A percentile compares a stretch with the other conserved stretches of the same genome.
These are phyloP conservation scores for Glebionis coronaria DNA, from an alignment of 129 eudicot genomes.

Conservation along the genomic window DNA sequence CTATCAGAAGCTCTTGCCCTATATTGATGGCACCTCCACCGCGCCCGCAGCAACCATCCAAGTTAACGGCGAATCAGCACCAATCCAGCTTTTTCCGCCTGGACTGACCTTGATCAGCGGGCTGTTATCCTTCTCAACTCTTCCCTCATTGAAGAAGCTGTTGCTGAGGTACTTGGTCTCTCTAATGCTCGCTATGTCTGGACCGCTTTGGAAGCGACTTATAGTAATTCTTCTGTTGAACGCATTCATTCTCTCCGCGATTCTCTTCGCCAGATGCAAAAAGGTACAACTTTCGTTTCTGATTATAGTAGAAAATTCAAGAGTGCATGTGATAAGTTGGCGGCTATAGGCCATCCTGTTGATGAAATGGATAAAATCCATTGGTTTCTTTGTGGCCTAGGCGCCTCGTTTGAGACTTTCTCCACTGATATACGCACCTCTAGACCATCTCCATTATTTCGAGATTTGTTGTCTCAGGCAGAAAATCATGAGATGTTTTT, in stretches of 20 bases:
- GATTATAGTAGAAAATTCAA: background rate
- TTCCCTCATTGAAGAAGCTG: slow-evolving; percentile 4
- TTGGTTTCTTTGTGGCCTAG: background rate
- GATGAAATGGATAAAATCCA: background rate
- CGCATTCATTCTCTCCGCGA: background rate
- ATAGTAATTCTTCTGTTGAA: background rate
- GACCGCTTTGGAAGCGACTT: background rate
- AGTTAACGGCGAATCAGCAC: background rate
- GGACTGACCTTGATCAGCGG: background rate
- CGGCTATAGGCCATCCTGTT: background rate
- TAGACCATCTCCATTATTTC: background rate
- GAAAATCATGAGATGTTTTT: background rate
- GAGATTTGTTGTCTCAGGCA: background rate
- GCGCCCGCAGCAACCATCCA: background rate
- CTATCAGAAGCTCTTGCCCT: background rate
- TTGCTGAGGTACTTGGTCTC: background rate
- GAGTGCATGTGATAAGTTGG: background rate
- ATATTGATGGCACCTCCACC: background rate
- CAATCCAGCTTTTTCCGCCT: background rate
- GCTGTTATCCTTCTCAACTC: background rate
- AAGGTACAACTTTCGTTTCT: background rate
- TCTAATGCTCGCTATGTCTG: background rate
- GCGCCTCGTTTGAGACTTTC: background rate
- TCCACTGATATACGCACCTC: background rate
- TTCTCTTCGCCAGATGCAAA: background rate